Base-by-base conservation (phyloP, 2,329 filamentous ascomycete species). In the Myriosclerotinia curreyana region DNA sequence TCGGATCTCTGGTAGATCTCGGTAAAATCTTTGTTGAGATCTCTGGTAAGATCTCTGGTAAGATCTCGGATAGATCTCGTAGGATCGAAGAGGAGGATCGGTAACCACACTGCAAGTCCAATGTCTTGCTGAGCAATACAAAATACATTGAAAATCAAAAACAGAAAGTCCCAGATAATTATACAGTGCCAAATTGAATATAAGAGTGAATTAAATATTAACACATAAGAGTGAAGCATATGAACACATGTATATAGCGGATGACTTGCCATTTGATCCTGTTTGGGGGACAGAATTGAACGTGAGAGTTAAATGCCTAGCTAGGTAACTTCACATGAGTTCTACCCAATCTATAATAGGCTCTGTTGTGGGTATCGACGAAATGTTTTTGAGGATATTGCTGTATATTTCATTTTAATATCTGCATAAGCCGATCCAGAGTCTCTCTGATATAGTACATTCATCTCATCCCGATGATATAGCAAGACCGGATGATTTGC, bases 391-490 rank as follows among this genome's bases (percentile, higher is more conserved):
- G 14, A 58, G 22, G 34, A 44, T 20, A 31, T n/a, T 55, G 36
- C n/a, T 54, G 53, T 42, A 31, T 20, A 20, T 44, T 42, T 54
- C 8, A n/a, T 55, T 62, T 62, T 56, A 6, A 12, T 14, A n/a
- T 12, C 28, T 38, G 22, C 20, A 56, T 46, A n/a, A 25, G 22
- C 40, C 28, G 31, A 34, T 25, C n/a, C 31, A 40, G 34, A 56
- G 42, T 36, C 11, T 62, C 51, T 40, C 14, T 62, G 31, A 49
- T 62, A 62, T 49, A 62, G 42, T 62, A 62, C 60, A 62, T 36
- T 62, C 31, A 48, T 56, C 40, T 15, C 34, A 44, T 54, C 12
- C 51, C 51, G 49, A 36, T 22, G 40, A 46, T 28, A 49, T 38
- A 62, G 31, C 22, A 48, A 31, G 28, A 62, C 56, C n/a, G 8